Evolutionary conservation across 768 basidiomycete species (phyloP).

Genomic region (Lanmaoa rubissima): DNA sequence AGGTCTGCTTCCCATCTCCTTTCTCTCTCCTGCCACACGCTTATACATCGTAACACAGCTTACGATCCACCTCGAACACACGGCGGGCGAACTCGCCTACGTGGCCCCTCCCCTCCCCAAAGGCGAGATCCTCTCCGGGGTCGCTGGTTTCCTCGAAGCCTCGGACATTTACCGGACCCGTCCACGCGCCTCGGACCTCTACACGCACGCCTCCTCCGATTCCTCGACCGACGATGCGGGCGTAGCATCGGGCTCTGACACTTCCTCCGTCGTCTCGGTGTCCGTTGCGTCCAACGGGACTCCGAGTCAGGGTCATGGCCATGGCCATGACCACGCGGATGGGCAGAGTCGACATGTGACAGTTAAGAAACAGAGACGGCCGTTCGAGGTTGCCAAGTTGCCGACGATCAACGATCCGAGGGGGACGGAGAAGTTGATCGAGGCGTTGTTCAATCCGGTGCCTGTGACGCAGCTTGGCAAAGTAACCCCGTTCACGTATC

Average conservation of each 20-base stretch:
- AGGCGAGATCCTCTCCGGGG: conserved; percentile 69
- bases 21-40: not conserved
- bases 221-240: conserved; percentile 29
- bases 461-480: conserved; percentile 35
- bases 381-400: conserved; percentile 37
- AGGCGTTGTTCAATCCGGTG: conserved; percentile 75
- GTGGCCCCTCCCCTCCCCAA: conserved; percentile 66
- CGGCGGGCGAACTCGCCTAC: conserved; percentile 55
- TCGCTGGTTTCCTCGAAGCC: conserved; percentile 56
- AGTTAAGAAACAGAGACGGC: conserved; percentile 24
- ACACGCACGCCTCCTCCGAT: conserved; percentile 22
- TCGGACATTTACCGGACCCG: conserved; percentile 53
- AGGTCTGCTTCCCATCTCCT: conserved; percentile 38
- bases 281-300: not conserved
- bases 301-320: not conserved
- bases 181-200: conserved; percentile 51
- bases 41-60: conserved; percentile 40
- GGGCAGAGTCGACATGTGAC: not conserved
- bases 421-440: conserved; percentile 72
- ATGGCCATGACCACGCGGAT: not conserved
- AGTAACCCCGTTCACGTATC: conserved; percentile 39
- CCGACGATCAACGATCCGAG: conserved; percentile 56
- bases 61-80: conserved; percentile 53
- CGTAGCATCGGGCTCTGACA: conserved; percentile 13
- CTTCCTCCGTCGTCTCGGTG: conserved; percentile 23